Conservation (phyloP, 129 eudicot species). For the Artemisia tridentata region DNA sequence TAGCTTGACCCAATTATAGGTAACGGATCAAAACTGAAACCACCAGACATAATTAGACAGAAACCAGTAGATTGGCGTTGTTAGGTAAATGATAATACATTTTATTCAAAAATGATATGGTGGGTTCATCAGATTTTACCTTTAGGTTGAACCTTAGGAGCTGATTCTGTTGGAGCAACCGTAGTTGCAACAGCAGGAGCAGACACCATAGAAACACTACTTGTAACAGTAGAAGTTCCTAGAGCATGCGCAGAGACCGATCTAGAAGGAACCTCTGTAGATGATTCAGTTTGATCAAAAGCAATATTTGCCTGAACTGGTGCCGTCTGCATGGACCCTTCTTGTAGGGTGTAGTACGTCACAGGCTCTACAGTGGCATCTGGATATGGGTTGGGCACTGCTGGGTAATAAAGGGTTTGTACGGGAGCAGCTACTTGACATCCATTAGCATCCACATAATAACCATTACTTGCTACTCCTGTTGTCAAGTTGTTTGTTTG, state of each 20-base stretch:
- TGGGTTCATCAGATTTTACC: conserved; percentile 43
- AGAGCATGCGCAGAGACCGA: conserved; percentile 30
- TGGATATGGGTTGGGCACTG: conserved; percentile 35
- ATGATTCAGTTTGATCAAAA: conserved; percentile 25
- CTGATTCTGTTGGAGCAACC: conserved; percentile 35
- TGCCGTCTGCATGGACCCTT: conserved; percentile 36
- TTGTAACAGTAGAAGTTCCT: conserved; percentile 27
- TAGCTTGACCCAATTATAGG: not conserved
- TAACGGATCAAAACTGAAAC: not conserved
- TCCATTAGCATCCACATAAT: conserved; percentile 56
- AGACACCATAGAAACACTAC: conserved; percentile 40
- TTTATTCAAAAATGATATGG: not conserved
- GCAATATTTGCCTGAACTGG: conserved; percentile 26
- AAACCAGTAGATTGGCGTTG: not conserved
- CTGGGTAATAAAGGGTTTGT: conserved; percentile 45
- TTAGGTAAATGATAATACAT: not conserved
- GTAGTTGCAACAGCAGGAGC: conserved; percentile 32
- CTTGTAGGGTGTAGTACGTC: conserved; percentile 57
- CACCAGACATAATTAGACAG: not conserved
- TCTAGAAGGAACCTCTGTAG: conserved; percentile 33
- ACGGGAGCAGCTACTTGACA: conserved; percentile 47
- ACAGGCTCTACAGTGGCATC: conserved; percentile 39
- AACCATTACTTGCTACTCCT: conserved; percentile 31
- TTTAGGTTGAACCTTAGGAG: conserved; percentile 68
- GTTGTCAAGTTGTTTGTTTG: conserved; percentile 30